A percentile compares a stretch with the other conserved stretches of the same genome.
Conservation (phyloP, 345 rosid genomes). For the Citrus medica region DNA sequence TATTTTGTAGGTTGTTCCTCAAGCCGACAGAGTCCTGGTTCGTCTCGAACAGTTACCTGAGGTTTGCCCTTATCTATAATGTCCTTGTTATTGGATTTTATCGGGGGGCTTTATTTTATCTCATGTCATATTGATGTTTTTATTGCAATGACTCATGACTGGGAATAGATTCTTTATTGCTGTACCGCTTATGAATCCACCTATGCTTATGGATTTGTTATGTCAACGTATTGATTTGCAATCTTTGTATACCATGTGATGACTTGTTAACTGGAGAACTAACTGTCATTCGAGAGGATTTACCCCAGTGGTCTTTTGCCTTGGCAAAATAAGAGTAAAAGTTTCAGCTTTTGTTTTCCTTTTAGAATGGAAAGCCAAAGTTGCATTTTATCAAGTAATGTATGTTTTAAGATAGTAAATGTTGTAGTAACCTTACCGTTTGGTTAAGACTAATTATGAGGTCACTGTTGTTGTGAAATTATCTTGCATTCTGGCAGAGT, state of each 20-base stretch:
- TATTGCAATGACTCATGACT: not conserved
- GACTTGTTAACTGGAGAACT: not conserved
- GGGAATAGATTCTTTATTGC: not conserved
- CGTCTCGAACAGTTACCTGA: slow-evolving; percentile 78
- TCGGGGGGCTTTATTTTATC: not conserved
- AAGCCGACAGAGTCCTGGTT: slow-evolving; percentile 86
- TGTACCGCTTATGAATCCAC: not conserved
- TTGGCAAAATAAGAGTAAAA: not conserved
- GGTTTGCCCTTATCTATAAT: slow-evolving; percentile 29
- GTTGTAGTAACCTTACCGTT: not conserved
- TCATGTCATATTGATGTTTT: not conserved
- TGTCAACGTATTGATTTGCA: no score
- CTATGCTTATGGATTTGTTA: not conserved
- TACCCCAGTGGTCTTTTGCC: not conserved
- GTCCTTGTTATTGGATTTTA: not conserved
- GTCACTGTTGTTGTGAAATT: not conserved
- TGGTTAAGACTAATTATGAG: not conserved
- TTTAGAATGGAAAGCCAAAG: not conserved
- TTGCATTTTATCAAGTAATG: not conserved
- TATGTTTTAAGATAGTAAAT: not conserved
- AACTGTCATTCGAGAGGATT: not conserved
- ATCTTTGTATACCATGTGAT: not conserved
- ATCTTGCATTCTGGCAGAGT: not conserved
- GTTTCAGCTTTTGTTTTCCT: not conserved
- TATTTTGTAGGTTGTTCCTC: slow-evolving; percentile 74